Evolutionary conservation across 331 rosid genomes (phyloP).

Genomic region (Pyracantha coccinea): DNA sequence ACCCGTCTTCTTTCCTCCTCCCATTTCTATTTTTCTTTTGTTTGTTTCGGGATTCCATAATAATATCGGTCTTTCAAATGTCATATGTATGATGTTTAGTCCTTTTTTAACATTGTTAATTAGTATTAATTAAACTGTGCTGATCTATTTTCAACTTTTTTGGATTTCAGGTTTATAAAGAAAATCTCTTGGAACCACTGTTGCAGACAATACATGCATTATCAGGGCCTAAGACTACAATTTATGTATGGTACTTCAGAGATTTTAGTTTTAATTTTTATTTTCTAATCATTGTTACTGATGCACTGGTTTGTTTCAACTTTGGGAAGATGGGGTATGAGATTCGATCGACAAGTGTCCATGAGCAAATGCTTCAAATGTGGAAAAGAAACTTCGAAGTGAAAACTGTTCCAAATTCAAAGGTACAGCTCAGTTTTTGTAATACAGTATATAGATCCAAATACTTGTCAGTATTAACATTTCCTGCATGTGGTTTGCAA

Average conservation of each 20-base stretch:
- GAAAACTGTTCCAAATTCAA: conserved; percentile 69
- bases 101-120: neutral
- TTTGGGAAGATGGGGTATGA: conserved; percentile 78
- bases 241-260: conserved; percentile 37
- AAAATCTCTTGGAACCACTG: conserved; percentile 80
- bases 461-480: neutral
- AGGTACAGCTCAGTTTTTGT: conserved; percentile 34
- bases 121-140: neutral
- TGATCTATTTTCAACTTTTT: conserved; percentile 1
- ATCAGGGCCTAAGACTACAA: conserved; percentile 84
- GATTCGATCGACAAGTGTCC: conserved; percentile 82
- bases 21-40: too few species aligned
- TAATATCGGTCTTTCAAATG: neutral
- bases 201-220: conserved; percentile 69
- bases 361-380: conserved; percentile 94
- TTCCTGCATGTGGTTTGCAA: neutral
- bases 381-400: conserved; percentile 70
- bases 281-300: neutral
- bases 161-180: conserved; percentile 67
- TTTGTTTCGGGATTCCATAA: too few species aligned
- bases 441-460: neutral
- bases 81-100: neutral
- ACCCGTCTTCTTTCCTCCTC: too few species aligned
- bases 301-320: conserved; percentile 1
- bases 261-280: neutral